Conservation (phyloP, 768 basidiomycete genomes). For the Mycena olivaceomarginata region DNA sequence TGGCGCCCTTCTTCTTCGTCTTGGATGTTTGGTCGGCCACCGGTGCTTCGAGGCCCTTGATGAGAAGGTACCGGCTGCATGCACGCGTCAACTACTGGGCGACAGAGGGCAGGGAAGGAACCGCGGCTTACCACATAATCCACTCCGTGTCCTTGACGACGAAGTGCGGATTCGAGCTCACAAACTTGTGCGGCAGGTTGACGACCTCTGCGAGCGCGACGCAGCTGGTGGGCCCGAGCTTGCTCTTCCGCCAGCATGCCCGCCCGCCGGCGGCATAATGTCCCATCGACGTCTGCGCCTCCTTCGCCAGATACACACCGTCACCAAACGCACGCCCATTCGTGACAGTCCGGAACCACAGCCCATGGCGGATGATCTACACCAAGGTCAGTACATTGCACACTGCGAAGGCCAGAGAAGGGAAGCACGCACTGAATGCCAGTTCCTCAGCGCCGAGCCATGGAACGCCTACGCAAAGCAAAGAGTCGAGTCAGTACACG, state of each 20-base stretch:
- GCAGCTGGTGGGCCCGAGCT: conserved; percentile 66
- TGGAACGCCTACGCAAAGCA: conserved; percentile 74
- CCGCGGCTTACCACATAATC: conserved; percentile 76
- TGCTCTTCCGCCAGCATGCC: conserved; percentile 72
- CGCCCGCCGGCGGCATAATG: conserved; percentile 59
- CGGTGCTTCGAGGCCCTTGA: conserved; percentile 52
- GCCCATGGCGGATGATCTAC: conserved; percentile 83
- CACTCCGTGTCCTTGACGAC: conserved; percentile 80
- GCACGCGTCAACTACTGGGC: background rate
- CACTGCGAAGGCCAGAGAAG: background rate
- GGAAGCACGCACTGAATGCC: conserved; percentile 75
- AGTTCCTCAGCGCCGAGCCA: conserved; percentile 78
- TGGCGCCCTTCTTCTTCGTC: conserved; percentile 42
- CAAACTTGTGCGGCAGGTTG: conserved; percentile 75
- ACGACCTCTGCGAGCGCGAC: conserved; percentile 81
- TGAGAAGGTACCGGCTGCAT: conserved; percentile 77
- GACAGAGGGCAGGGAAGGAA: background rate
- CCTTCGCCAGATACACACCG: conserved; percentile 84
- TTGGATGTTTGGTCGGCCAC: conserved; percentile 8
- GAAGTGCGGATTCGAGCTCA: conserved; percentile 70
- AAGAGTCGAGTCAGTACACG: background rate
- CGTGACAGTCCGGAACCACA: conserved; percentile 75
- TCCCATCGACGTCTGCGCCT: conserved; percentile 68
- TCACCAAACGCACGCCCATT: conserved; percentile 81
- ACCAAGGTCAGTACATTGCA: conserved; percentile 1